Base-by-base conservation (phyloP, 2,329 filamentous ascomycete species). In the Apiospora sp. region DNA sequence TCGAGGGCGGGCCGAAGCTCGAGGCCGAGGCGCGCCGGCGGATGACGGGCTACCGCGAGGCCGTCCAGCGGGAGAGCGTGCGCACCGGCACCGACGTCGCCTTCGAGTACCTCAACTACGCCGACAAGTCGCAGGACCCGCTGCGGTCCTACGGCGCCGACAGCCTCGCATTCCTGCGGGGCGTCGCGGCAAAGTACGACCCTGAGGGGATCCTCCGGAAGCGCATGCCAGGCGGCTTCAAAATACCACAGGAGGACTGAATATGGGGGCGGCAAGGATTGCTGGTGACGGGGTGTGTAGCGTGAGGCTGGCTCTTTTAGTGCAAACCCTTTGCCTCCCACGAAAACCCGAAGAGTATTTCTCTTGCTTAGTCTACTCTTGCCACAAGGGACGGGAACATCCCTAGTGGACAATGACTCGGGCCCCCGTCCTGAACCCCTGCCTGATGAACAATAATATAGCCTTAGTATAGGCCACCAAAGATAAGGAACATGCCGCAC, bases 71-170 rank as follows among this genome's bases (percentile, higher is more conserved):
- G 46, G 27, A 69, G 68, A 61, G 54, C 54, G 54, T 61, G 54
- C 54, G 54, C 27, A 34, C 30, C 12, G 67, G 41, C n/a, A 48
- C 41, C 67, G 67, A 44, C 22, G 78, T 81, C 67, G 69, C 75
- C 0, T 83, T 81, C 75, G 79, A 80, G 72, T 82, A 83, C 73
- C 79, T 84, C 71, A 84, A 83, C 76, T 84, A 84, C 71, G 79
- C 78, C 72, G 76, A 79, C 4, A 77, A 78, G 68, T 78, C 79
- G 68, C 79, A 81, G 74, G 73, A 78, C 68, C 77, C 78, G 5
- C 73, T 81, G 22, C 76, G 73, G 1, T 79, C 78, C 10, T 84
- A 84, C 72, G 83, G 83, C 5, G 73, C 70, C 10, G 76, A 75
- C 22, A 83, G 82, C 70, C 72, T 81, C 41, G 73, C 74, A 46